Conservation (phyloP, 1,284 basidiomycete species). For the Kalmanozyma brasiliensis region DNA sequence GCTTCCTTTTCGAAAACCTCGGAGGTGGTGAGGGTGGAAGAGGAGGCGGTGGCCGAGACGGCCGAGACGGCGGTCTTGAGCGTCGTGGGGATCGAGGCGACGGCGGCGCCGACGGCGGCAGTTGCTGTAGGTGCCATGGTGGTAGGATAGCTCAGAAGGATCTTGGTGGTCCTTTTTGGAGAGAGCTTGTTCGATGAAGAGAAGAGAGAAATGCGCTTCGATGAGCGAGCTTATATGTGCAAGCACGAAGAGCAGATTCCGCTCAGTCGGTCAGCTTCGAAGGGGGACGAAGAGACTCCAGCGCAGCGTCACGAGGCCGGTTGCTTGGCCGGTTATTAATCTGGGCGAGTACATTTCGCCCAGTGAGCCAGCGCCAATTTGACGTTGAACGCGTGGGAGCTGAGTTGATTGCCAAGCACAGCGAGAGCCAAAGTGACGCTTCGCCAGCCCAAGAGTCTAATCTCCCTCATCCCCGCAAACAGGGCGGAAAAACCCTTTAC, state of each 20-base stretch:
- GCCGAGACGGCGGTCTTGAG: constrained; percentile 43
- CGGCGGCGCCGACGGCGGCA: constrained; percentile 20
- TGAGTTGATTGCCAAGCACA: constrained; percentile 1
- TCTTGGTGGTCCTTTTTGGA: neutral
- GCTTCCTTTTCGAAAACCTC: constrained; percentile 84
- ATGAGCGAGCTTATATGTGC: too few relatives aligned
- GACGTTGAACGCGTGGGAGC: too few relatives aligned
- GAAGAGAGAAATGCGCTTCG: neutral
- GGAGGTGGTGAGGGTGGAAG: constrained; percentile 68
- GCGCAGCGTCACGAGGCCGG: too few relatives aligned
- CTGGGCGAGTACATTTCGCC: constrained; percentile 3
- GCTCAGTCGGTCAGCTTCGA: neutral
- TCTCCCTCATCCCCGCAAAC: neutral
- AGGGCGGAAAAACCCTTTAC: too few relatives aligned
- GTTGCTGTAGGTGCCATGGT: constrained; percentile 55
- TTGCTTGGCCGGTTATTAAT: constrained; percentile 37
- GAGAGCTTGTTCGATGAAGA: neutral
- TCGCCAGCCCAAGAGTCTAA: too few relatives aligned
- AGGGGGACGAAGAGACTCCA: too few relatives aligned
- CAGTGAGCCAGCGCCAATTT: constrained; percentile 12
- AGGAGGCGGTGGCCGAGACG: constrained; percentile 37
- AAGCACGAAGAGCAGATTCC: constrained; percentile 10
- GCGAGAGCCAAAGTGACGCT: neutral
- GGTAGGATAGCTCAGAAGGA: neutral
- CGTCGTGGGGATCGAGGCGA: constrained; percentile 29